Conservation (phyloP, 2,329 filamentous ascomycete species). For the Neonectria hederae region DNA sequence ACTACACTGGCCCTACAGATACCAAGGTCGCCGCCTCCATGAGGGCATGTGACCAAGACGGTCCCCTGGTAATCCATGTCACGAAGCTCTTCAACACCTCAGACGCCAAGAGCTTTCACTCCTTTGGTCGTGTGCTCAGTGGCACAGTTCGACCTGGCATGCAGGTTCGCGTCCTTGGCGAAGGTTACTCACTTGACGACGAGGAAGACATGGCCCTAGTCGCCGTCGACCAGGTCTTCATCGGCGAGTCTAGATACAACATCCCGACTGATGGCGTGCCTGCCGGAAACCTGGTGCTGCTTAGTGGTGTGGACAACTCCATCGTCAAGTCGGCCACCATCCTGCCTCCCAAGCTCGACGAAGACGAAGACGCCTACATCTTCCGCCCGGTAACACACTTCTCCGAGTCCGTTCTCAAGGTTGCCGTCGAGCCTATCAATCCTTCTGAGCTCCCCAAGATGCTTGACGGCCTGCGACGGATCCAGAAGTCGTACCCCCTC, state of each 20-base stretch:
- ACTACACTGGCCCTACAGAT: slow-evolving; percentile 92
- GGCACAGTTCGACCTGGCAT: slow-evolving; percentile 85
- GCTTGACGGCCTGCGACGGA: slow-evolving; percentile 93
- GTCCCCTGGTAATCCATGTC: slow-evolving; percentile 89
- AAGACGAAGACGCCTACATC: slow-evolving; percentile 93
- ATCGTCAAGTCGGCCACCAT: slow-evolving; percentile 98
- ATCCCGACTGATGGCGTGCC: slow-evolving; percentile 91
- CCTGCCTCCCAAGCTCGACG: slow-evolving; percentile 79
- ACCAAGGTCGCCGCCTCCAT: slow-evolving; percentile 83
- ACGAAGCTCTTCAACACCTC: slow-evolving; percentile 92
- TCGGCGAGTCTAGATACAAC: slow-evolving; percentile 92
- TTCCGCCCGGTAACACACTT: slow-evolving; percentile 94
- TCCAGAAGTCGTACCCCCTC: slow-evolving; percentile 97
- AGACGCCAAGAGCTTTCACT: slow-evolving; percentile 91
- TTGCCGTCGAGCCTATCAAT: slow-evolving; percentile 97
- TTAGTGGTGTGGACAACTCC: slow-evolving; percentile 94
- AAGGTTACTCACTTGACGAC: slow-evolving; percentile 95
- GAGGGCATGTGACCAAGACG: slow-evolving; percentile 84
- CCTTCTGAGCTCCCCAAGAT: slow-evolving; percentile 98
- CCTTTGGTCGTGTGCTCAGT: slow-evolving; percentile 91
- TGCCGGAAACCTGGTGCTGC: slow-evolving; percentile 91
- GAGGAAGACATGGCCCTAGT: slow-evolving; percentile 96
- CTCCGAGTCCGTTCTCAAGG: slow-evolving; percentile 96
- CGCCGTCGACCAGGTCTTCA: slow-evolving; percentile 86
- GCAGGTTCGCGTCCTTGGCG: slow-evolving; percentile 89